Conservation (phyloP, 2,329 filamentous ascomycete species). For the Ophiognomonia clavigignenti-juglandacearum region DNA sequence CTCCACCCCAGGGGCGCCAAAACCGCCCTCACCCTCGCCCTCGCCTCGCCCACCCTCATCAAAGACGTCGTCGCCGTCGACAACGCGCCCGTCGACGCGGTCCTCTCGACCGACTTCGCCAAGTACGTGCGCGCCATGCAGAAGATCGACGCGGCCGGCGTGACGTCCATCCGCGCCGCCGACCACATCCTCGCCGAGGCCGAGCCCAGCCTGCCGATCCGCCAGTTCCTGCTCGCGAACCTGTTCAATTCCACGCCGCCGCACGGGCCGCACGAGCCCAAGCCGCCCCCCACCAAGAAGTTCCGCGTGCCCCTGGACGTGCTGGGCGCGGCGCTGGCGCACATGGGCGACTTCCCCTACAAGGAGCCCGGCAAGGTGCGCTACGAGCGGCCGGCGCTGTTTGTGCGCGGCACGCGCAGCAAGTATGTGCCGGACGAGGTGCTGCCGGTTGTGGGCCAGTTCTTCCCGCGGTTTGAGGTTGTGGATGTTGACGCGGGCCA, state of each 20-base stretch:
- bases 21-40: conserved; percentile 80
- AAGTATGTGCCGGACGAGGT: conserved; percentile 77
- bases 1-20: conserved; percentile 69
- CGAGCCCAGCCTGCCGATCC: conserved; percentile 69
- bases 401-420: conserved; percentile 73
- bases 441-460: conserved; percentile 71
- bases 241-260: conserved; percentile 49
- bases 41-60: conserved; percentile 63
- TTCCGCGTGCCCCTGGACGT: conserved; percentile 77
- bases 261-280: conserved; percentile 43
- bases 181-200: conserved; percentile 72
- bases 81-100: conserved; percentile 83
- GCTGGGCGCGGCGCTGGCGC: conserved; percentile 61
- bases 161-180: conserved; percentile 70
- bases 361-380: conserved; percentile 61
- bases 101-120: conserved; percentile 68
- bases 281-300: too few species aligned
- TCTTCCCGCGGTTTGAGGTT: conserved; percentile 74
- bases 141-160: conserved; percentile 63
- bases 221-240: conserved; percentile 91
- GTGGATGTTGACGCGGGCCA: conserved; percentile 75
- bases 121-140: conserved; percentile 83
- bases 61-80: conserved; percentile 77
- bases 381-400: conserved; percentile 74
- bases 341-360: conserved; percentile 87